Base-by-base conservation (phyloP, 2,329 filamentous ascomycete genomes). In the Aspergillus sp. region DNA sequence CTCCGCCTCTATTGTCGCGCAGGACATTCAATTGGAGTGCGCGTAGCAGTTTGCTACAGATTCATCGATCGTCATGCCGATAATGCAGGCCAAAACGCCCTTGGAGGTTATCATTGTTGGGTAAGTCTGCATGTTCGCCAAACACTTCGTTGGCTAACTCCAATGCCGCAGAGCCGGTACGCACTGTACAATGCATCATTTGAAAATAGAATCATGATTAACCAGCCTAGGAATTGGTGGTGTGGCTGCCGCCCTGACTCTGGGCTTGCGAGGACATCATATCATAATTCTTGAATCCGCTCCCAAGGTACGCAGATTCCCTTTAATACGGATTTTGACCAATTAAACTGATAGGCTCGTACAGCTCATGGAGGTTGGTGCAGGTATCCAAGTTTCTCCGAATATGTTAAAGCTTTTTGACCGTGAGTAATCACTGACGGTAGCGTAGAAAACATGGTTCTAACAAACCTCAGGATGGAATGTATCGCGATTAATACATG, bases 341-440 rank as follows among this genome's bases (percentile, higher is more conserved):
- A 19, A n/a, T n/a, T n/a, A n/a, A n/a, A 44, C 54, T 61, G 47
- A 63, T 19, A 46, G 37, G 39, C n/a, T 15, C 30, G 2, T 15
- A 33, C 47, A 74, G 72, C 63, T 74, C 44, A 64, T 66, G 63
- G 72, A 74, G 60, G 89, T 93, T 7, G 90, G 90, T 45, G 90
- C 90, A 1, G 90, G 90, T 3, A 93, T 95, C 59, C 90, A 95
- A 71, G 82, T 93, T 49, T 89, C 90, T 0, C 90, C 90, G 0
- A 95, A 95, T 63, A 89, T 93, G 82, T 83, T 88, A 3, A 83
- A 87, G 5, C 86, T 93, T 7, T 82, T 95, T 9, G 87, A 91
- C 68, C 80, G 83, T 75, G 58, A 66, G 70, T 67, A 30, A 40
- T 40, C 2, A 2, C 37, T 34, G 24, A 19, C 2, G 3, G 22